Base-by-base conservation (phyloP, 2,329 filamentous ascomycete species). In the Zarea fungicola region DNA sequence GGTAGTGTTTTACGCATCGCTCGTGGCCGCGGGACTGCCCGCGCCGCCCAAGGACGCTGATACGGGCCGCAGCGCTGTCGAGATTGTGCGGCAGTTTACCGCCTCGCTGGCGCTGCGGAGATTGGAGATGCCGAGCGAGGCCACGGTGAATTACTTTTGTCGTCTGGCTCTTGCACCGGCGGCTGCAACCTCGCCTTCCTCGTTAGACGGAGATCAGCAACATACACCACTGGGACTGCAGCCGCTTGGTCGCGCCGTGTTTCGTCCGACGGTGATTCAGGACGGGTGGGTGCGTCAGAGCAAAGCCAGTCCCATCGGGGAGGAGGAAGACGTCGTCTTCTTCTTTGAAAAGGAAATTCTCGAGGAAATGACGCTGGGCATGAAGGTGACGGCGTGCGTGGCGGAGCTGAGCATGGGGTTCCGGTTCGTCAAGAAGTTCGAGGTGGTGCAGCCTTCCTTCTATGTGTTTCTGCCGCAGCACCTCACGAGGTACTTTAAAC, bases 381-480 rank as follows among this genome's bases (percentile, higher is more conserved):
- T 85, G 73, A 86, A 83, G 62, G 57, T 87, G 28, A 71, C 75
- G 22, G 65, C 78, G 0, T 67, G 64, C 0, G 67, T 87, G 9
- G 78, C 74, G 54, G 69, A 81, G 50, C 64, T 87, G 21, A 76
- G 76, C 56, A 80, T 84, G 21, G 84, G 81, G 3, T 52, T 88
- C 21, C 73, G 71, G 54, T 89, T 85, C 61, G 78, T 90, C 60
- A 84, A 83, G 59, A 65, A 72, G 2, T 62, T 85, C 14, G 61
- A 69, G 23, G 72, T 72, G 0, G 61, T 84, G 10, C 76, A 78
- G 49, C 80, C 80, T 3, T 78, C 76, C 0, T 87, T 86, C 60
- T 81, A 86, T 60, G 76, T 72, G 0, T 80, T 81, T 49, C 67
- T 90, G 22, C 76, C 79, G 1, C 88, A 91, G 61, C 79, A 84